Conservation (phyloP, 2,329 filamentous ascomycete species). For the Fusarium anguioides region DNA sequence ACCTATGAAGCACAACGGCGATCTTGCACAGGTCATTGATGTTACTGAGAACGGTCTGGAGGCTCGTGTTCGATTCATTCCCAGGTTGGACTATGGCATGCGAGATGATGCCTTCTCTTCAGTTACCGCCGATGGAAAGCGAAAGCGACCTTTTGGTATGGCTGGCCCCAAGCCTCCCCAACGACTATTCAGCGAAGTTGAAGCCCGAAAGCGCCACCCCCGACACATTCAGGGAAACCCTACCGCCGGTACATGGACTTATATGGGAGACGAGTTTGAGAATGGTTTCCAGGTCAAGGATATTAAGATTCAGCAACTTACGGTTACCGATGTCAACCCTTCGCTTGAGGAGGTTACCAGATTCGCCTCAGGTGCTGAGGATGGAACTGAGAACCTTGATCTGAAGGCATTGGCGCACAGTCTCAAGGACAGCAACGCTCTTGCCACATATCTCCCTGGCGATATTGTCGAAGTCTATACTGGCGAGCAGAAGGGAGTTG, state of each 20-base stretch:
- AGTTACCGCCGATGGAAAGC: constrained; percentile 71
- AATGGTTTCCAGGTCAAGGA: constrained; percentile 95
- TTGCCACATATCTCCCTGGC: constrained; percentile 87
- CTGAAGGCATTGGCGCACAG: constrained; percentile 90
- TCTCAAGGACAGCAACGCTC: constrained; percentile 83
- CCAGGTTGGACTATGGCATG: constrained; percentile 89
- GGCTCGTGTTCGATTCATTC: constrained; percentile 87
- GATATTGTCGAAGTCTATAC: constrained; percentile 97
- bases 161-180: constrained; percentile 81
- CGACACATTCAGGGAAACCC: constrained; percentile 72
- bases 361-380: constrained; percentile 88
- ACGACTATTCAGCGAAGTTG: constrained; percentile 89
- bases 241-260: constrained; percentile 84
- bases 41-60: constrained; percentile 94
- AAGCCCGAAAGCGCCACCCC: constrained; percentile 89
- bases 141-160: constrained; percentile 75
- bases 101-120: constrained; percentile 75
- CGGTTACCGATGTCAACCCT: constrained; percentile 91
- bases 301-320: constrained; percentile 86
- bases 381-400: constrained; percentile 94
- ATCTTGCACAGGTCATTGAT: constrained; percentile 91
- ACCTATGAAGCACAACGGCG: constrained; percentile 83
- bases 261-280: constrained; percentile 88
- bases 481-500: constrained; percentile 92
- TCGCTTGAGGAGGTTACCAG: constrained; percentile 95